Evolutionary conservation across 179 eudicot species (phyloP), one percentile per base, ranked within the genome.

Genomic region (Spergularia azorica): DNA sequence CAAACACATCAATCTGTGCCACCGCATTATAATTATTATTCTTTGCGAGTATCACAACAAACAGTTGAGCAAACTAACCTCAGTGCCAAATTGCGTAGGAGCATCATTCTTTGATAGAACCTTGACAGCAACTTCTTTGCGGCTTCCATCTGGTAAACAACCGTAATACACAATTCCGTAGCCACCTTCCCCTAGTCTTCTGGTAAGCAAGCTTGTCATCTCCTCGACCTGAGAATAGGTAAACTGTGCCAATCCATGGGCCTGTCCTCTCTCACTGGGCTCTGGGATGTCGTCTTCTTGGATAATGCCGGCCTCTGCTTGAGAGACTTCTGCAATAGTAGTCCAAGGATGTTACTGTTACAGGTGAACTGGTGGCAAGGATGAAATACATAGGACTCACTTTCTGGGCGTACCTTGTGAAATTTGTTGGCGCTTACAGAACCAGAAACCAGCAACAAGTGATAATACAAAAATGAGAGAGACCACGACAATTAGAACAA

Each of bases 101-200:
- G 84, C 85, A 38, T 77, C 83, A 20, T 48, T 65, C 76, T 72
- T 68, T 12, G 68, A 67, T 32, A 86, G 78, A 70, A 81, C 61
- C 70, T 86, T 86, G n/a, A 86, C 87, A 10, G 89, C 89, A 21
- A 84, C 89, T 55, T 74, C 72, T 15, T 21, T 70, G 62, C 56
- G 81, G 50, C 77, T 43, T 63, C 43, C 64, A 39, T 86, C 84
- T 63, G 56, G n/a, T 70, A 79, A 75, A 41, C 51, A 13, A 16
- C 89, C 89, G 54, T 77, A 21, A 52, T 84, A 84, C 58, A 84
- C 89, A 10, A 63, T 62, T 77, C 82, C 89, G 52, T 41, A 79
- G 4, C 85, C 87, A 36, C 89, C 87, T 64, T 63, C 72, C 16
- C 89, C 87, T 52, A 86, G 18, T 64, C 48, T 46, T 39, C 52